Evolutionary conservation across 108 stramenopile species (phyloP).

Genomic region (Conticribra weissflogii): DNA sequence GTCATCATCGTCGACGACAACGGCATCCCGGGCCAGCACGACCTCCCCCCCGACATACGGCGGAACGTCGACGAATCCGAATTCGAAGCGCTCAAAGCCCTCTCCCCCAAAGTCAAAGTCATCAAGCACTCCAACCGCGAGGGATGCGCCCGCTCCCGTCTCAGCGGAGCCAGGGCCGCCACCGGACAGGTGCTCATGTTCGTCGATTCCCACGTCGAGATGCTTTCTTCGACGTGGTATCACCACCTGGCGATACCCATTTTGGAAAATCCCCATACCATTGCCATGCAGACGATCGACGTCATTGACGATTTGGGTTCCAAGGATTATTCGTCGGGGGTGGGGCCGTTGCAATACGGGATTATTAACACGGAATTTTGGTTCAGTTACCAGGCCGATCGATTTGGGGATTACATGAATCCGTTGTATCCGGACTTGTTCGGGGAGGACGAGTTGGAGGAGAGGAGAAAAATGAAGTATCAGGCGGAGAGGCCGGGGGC

Average conservation of each 20-base stretch:
- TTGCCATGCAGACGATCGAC: conserved; percentile 58
- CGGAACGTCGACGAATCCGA: conserved; percentile 44
- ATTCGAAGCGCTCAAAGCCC: conserved; percentile 30
- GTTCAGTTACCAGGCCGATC: conserved; percentile 43
- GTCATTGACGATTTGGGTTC: conserved; percentile 50
- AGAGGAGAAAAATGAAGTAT: conserved; percentile 34
- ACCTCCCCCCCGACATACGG: conserved; percentile 35
- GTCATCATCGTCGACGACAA: conserved; percentile 60
- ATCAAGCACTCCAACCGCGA: conserved; percentile 45
- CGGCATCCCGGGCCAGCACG: conserved; percentile 44
- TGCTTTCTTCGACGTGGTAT: conserved; percentile 49
- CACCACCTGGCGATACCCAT: conserved; percentile 51
- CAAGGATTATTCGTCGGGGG: conserved; percentile 34
- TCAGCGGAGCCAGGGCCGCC: conserved; percentile 39
- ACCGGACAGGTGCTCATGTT: conserved; percentile 54
- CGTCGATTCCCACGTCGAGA: conserved; percentile 57
- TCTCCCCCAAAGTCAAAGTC: conserved; percentile 50
- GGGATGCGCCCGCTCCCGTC: conserved; percentile 56
- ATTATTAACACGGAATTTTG: conserved; percentile 48
- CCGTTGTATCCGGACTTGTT: conserved; percentile 23
- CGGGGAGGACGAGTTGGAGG: conserved; percentile 28
- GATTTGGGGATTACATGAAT: conserved; percentile 48
- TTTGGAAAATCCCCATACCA: conserved; percentile 55
- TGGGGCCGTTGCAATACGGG: conserved; percentile 46
- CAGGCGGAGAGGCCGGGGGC: conserved; percentile 30